Conservation (phyloP, 106 monocot species). For the Dendrobium chrysotoxum region DNA sequence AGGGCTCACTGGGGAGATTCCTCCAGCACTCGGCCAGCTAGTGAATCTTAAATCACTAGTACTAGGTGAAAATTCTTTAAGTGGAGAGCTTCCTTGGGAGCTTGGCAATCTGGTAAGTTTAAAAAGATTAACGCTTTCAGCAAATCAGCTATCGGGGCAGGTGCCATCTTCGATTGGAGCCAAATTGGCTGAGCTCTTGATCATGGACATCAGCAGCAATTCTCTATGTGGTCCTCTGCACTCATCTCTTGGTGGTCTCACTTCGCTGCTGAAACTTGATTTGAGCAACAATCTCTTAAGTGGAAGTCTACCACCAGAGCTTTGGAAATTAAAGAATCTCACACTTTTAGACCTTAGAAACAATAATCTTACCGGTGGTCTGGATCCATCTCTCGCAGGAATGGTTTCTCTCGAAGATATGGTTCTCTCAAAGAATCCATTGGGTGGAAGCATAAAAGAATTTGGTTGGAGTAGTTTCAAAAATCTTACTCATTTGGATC, state of each 20-base stretch:
- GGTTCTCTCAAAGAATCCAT: slow-evolving; percentile 55
- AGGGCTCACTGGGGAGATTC: slow-evolving; percentile 37
- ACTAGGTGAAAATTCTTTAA: slow-evolving; percentile 35
- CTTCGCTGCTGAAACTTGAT: slow-evolving; percentile 58
- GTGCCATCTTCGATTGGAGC: slow-evolving; percentile 30
- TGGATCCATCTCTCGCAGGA: slow-evolving; percentile 22
- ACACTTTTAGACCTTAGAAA: slow-evolving; percentile 47
- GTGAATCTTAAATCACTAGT: slow-evolving; percentile 39
- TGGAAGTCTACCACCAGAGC: slow-evolving; percentile 32
- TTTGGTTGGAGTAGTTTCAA: slow-evolving; percentile 29
- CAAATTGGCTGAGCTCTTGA: slow-evolving; percentile 38
- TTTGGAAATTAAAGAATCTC: slow-evolving; percentile 31
- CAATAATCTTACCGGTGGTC: slow-evolving; percentile 38
- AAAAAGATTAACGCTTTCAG: slow-evolving; percentile 29
- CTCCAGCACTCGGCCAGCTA: slow-evolving; percentile 26
- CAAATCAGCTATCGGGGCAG: slow-evolving; percentile 34
- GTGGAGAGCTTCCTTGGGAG: slow-evolving; percentile 36
- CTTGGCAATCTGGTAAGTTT: slow-evolving; percentile 31
- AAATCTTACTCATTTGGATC: slow-evolving; percentile 46
- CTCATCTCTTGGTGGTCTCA: slow-evolving; percentile 25
- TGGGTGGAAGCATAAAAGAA: slow-evolving; percentile 23
- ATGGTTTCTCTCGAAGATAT: slow-evolving; percentile 38
- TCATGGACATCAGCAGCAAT: slow-evolving; percentile 56
- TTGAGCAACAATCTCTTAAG: slow-evolving; percentile 47
- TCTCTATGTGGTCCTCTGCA: slow-evolving; percentile 35